Base-by-base conservation (phyloP, 768 basidiomycete species). In the Boletus bicolor region DNA sequence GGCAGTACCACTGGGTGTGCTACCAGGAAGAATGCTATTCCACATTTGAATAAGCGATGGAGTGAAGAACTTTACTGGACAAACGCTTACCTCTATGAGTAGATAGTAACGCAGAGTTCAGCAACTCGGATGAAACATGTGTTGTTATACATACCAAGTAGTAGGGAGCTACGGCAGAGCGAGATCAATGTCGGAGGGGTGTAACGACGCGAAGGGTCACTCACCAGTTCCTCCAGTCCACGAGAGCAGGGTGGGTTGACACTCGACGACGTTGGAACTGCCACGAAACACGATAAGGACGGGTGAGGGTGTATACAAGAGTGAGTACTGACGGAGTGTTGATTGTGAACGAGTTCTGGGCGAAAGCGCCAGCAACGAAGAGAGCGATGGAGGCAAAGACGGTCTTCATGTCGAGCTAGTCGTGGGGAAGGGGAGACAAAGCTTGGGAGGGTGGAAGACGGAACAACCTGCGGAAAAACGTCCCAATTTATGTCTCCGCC, bases 281-380 rank as follows among this genome's bases (percentile, higher is more conserved):
- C 2, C 58, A 28, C 39, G 41, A 12, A 44, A 44, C 26, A 44
- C 21, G 53, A 57, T 58, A 12, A 63, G 48, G 45, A 41, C 26
- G 9, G 5, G 41, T 12, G 19, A 37, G 7, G 17, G 14, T 1
- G 48, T 3, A 38, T 36, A 28, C 24, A 39, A 14, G 15, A 8
- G 26, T 7, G 32, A 14, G 35, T 35, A 79, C 87, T 65, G 61
- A 90, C 89, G 89, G 89, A 37, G 89, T 92, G 68, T 87, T 85
- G 68, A 91, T 75, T 1, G 61, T 72, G 60, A 84, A n/a, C 48
- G 43, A 64, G 65, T 79, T 80, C 64, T 83, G 82, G 17, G 80
- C 84, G 26, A 75, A 41, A 47, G 70, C 82, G 34, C 70, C 69
- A 48, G 71, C 68, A 44, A 72, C 74, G 59, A 79, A 67, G 60